Conservation (phyloP, 805 yeast species). For the Metschnikowia picachoensis region DNA sequence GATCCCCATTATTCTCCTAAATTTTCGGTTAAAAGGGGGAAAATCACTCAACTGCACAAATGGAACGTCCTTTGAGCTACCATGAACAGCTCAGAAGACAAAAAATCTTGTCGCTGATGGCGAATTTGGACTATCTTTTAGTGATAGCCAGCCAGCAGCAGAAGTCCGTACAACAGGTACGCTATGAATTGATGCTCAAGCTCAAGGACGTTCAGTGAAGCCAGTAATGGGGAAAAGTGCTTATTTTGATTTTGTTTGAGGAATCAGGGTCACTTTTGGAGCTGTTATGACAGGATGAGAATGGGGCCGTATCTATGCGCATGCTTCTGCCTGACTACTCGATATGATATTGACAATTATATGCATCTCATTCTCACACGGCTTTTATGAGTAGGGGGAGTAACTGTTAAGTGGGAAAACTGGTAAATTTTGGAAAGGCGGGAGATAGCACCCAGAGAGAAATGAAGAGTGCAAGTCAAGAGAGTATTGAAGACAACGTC, state of each 20-base stretch:
- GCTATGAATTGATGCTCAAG: conserved; percentile 34
- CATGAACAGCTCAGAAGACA: conserved; percentile 26
- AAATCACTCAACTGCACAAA: background rate
- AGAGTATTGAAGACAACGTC: no score
- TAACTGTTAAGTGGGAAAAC: no score
- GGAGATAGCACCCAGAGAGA: no score
- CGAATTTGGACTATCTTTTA: conserved; percentile 35
- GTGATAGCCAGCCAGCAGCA: conserved; percentile 40
- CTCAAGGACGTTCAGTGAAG: conserved; percentile 6
- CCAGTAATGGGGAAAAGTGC: background rate
- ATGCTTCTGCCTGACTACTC: no score
- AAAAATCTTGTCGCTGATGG: conserved; percentile 36
- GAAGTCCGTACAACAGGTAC: conserved; percentile 41
- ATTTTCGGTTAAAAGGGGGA: background rate
- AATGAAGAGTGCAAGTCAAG: no score
- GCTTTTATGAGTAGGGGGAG: no score
- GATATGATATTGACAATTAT: no score
- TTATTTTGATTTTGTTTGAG: background rate
- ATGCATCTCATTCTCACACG: no score
- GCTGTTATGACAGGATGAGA: no score
- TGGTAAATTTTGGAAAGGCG: no score
- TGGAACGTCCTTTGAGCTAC: conserved; percentile 16
- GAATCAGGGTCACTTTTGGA: background rate
- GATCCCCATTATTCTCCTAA: no score
- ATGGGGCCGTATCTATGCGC: no score